Evolutionary conservation across 805 yeast genomes (phyloP).

Genomic region (Hanseniaspora valbyensis): DNA sequence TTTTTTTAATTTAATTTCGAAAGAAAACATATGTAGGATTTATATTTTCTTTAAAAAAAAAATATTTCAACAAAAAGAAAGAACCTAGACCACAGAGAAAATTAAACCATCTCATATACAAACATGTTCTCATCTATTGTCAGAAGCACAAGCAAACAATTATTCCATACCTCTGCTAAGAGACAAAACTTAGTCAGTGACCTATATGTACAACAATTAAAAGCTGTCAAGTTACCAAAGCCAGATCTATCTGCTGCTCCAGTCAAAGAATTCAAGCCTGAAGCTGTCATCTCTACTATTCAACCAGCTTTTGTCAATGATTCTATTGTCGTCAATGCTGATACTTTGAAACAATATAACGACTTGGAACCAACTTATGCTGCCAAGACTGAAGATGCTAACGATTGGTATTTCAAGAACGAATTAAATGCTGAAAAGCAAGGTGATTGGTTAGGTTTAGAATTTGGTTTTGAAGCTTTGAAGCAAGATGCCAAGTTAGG

Average conservation of each 20-base stretch:
- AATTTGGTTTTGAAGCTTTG: conserved; percentile 10
- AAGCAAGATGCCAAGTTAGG: conserved; percentile 14
- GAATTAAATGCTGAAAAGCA: conserved; percentile 47
- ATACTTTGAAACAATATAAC: conserved; percentile 51
- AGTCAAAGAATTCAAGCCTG: conserved; percentile 75
- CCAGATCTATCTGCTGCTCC: conserved; percentile 63
- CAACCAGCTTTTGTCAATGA: conserved; percentile 49
- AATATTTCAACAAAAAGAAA: not conserved
- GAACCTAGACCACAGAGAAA: conserved; percentile 2
- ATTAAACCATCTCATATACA: not conserved
- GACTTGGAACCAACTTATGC: conserved; percentile 35
- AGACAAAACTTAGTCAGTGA: conserved; percentile 58
- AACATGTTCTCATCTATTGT: conserved; percentile 9
- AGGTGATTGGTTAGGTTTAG: conserved; percentile 16
- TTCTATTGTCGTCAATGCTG: conserved; percentile 60
- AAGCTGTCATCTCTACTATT: conserved; percentile 67
- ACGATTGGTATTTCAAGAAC: conserved; percentile 74
- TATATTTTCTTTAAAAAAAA: too few relatives aligned
- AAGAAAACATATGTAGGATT: too few relatives aligned
- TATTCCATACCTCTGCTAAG: conserved; percentile 24
- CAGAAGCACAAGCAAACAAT: conserved; percentile 12
- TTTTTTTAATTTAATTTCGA: too few relatives aligned
- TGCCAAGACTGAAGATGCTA: conserved; percentile 26
- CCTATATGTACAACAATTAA: conserved; percentile 75
- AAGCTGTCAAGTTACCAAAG: conserved; percentile 77